phyloP scores from a whole-genome alignment of 495 filamentous ascomycete genomes.

The Tetracladium setigerum region DNA sequence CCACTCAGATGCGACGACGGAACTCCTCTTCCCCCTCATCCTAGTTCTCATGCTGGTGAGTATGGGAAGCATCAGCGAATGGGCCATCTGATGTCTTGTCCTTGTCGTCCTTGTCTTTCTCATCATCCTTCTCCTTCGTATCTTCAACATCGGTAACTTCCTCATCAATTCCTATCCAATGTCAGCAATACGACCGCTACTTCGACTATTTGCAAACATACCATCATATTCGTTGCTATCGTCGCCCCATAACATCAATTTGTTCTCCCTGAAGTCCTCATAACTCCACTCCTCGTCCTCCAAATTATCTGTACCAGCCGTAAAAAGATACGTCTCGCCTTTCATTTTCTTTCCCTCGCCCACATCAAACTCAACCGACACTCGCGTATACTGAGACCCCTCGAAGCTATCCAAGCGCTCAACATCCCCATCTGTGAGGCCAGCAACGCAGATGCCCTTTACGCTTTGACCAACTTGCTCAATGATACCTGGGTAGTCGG shows the following conservation, averaged over 20 bases:
- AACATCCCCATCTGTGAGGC: constrained; percentile 71
- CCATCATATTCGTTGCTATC: constrained; percentile 26
- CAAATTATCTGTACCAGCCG: constrained; percentile 35
- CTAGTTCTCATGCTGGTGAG: too few relatives aligned
- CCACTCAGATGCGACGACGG: too few relatives aligned
- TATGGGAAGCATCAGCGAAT: too few relatives aligned
- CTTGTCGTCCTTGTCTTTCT: too few relatives aligned
- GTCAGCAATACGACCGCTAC: too few relatives aligned
- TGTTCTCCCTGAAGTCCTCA: constrained; percentile 61
- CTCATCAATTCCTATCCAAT: too few relatives aligned
- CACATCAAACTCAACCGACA: constrained; percentile 48
- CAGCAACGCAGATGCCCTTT: constrained; percentile 70
- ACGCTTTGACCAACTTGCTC: constrained; percentile 48
- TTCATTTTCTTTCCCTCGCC: constrained; percentile 43
- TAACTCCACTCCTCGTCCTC: constrained; percentile 78
- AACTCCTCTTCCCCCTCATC: too few relatives aligned
- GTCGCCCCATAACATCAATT: constrained; percentile 46
- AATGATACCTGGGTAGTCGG: constrained; percentile 83
- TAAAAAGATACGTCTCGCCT: constrained; percentile 75
- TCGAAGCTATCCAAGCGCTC: constrained; percentile 77
- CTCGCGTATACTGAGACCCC: constrained; percentile 62
- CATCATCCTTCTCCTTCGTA: too few relatives aligned
- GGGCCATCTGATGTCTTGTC: too few relatives aligned
- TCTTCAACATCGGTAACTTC: too few relatives aligned
- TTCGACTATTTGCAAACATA: neutral